Conservation (phyloP, 1,139 yeast genomes). For the Magnusiomyces clavatus region DNA sequence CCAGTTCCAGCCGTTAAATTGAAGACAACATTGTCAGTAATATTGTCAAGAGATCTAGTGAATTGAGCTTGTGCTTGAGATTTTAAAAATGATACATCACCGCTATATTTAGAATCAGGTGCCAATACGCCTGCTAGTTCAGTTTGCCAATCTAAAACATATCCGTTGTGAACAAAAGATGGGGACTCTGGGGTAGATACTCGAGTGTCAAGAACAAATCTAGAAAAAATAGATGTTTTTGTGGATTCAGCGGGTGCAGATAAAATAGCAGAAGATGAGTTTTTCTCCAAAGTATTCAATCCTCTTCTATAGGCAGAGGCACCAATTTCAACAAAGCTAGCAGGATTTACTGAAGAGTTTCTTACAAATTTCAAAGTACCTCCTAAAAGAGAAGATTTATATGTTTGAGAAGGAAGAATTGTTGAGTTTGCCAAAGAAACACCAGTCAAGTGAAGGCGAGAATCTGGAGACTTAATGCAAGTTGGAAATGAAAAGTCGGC, state of each 20-base stretch:
- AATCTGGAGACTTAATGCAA: constrained; percentile 12
- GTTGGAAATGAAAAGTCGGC: constrained; percentile 43
- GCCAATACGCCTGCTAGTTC: constrained; percentile 45
- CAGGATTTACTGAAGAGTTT: constrained; percentile 6
- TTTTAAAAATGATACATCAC: constrained; percentile 11
- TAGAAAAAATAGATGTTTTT: constrained; percentile 51
- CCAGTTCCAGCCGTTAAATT: constrained; percentile 19
- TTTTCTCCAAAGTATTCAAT: constrained; percentile 19
- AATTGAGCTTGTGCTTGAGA: constrained; percentile 7
- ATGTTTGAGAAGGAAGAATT: constrained; percentile 6
- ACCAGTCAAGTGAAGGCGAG: constrained; percentile 8
- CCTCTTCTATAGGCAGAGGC: constrained; percentile 22
- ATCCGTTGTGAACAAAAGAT: constrained; percentile 50
- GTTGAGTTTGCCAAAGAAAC: neutral
- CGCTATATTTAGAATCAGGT: constrained; percentile 11
- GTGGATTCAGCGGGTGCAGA: constrained; percentile 51
- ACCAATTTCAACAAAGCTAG: constrained; percentile 18
- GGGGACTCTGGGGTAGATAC: constrained; percentile 32
- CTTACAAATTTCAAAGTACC: constrained; percentile 6
- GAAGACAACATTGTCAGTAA: constrained; percentile 17
- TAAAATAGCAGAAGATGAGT: constrained; percentile 20
- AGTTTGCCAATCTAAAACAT: constrained; percentile 39
- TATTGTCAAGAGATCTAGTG: constrained; percentile 18
- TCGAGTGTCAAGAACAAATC: constrained; percentile 48
- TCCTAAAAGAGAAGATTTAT: constrained; percentile 2